Base-by-base conservation (phyloP, 1,284 basidiomycete genomes). In the Naganishia cerealis region DNA sequence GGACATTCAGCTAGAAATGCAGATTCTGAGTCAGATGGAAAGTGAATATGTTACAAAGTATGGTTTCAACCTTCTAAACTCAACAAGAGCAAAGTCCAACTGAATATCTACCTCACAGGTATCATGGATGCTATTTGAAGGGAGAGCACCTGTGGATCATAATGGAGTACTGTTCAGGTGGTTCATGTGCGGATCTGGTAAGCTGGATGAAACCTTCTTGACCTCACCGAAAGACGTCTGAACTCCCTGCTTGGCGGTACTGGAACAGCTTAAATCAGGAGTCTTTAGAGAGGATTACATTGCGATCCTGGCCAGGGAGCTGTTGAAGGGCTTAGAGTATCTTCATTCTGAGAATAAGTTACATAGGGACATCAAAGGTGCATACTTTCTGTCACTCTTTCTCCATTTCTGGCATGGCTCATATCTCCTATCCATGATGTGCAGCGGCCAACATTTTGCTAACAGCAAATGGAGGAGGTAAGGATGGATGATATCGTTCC, bases 1-100 rank as follows among this genome's bases (percentile, higher is more conserved):
- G 80, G 95, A 99, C 81, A 98, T 99, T 69, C 95, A 99, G 76
- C 93, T 96, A 79, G 96, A 99, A 81, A 99, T 99, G 71, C 91
- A 95, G 80, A 98, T 98, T 72, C 86, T 99, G 24, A 94, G 92
- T n/a, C 95, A 98, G 79, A 82, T 99, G 72, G 95, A 98, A 81
- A 96, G 93, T 57, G 88, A 91, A 46, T 90, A 91, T 82, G 94
- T 99, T 69, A 99, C 95, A 71, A 93, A 93, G 90, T 92, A 75
- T 77, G 87, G 82, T 50, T 1, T 24, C 21, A 40, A 68, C 74
- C 70, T 29, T 10, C 3, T 8, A 8, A 16, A 12, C 4, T 9
- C 18, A 13, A 67, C 70, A 67, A 43, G 46, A 18, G 40, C 4
- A 46, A 6, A n/a, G 42, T 6, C 24, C 29, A 15, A n/a, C n/a